A percentile compares a stretch with the other conserved stretches of the same genome.
Evolutionary conservation across 768 basidiomycete genomes (phyloP).

Genomic region (Leccinum longicurvipes): DNA sequence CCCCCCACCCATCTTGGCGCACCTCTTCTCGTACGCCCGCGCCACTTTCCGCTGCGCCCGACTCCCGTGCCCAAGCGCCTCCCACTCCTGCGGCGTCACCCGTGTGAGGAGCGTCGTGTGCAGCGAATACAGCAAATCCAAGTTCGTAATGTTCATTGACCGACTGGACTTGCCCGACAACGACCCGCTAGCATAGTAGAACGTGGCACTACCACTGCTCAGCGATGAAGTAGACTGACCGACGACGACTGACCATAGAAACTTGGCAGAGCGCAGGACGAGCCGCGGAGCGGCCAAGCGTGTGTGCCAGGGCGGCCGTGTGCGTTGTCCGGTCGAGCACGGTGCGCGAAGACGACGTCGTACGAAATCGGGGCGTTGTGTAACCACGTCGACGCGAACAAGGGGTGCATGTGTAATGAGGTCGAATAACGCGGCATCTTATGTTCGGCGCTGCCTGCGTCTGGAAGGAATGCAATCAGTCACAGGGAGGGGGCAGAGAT

Average conservation of each 20-base stretch:
- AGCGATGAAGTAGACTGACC: constrained; percentile 32
- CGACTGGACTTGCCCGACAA: constrained; percentile 16
- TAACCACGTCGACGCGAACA: constrained; percentile 53
- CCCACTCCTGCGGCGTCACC: constrained; percentile 68
- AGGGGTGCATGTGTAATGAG: constrained; percentile 58
- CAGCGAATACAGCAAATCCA: constrained; percentile 60
- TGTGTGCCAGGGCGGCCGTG: constrained; percentile 50
- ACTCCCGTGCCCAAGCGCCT: constrained; percentile 51
- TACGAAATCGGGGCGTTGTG: constrained; percentile 62
- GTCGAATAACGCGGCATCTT: constrained; percentile 26
- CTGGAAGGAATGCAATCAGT: constrained; percentile 11
- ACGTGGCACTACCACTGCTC: constrained; percentile 16
- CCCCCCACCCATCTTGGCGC: constrained; percentile 58
- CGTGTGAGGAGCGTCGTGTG: constrained; percentile 52
- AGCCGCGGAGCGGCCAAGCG: constrained; percentile 47
- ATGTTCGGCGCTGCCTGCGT: constrained; percentile 23
- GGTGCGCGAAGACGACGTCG: constrained; percentile 57
- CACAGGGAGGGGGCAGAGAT: constrained; percentile 1
- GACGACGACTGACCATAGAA: constrained; percentile 61
- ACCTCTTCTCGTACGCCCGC: constrained; percentile 60
- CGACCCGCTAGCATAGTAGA: constrained; percentile 19
- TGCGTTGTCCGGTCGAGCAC: constrained; percentile 55
- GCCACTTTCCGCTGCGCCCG: constrained; percentile 57
- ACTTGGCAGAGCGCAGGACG: constrained; percentile 51
- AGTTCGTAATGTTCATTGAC: constrained; percentile 47